Evolutionary conservation across 257 asterid genomes (phyloP).

Genomic region (Cinchona pubescens): DNA sequence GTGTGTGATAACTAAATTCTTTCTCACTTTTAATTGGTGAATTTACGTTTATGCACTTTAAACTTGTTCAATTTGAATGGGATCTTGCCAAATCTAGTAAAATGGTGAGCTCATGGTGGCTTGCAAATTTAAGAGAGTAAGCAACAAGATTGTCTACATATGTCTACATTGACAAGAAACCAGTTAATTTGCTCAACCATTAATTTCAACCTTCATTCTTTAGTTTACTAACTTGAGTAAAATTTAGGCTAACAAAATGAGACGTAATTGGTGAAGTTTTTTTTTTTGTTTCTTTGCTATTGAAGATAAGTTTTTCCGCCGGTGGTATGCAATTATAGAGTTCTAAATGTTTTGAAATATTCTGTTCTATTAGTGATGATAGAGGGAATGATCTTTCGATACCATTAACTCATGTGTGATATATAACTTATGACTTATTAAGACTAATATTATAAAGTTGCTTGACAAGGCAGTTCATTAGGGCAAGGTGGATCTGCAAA

Average conservation of each 20-base stretch:
- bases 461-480: too few species aligned
- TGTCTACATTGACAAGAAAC: not conserved
- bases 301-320: too few species aligned
- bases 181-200: not conserved
- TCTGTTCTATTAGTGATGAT: not conserved
- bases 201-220: not conserved
- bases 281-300: not conserved
- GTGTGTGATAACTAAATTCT: not conserved
- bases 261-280: not conserved
- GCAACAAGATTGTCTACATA: not conserved
- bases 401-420: too few species aligned
- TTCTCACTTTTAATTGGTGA: not conserved
- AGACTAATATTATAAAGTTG: too few species aligned
- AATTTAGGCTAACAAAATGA: not conserved
- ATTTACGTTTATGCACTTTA: not conserved
- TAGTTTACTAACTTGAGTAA: not conserved
- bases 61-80: not conserved
- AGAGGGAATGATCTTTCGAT: too few species aligned
- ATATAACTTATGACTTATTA: too few species aligned
- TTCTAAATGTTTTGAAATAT: not conserved
- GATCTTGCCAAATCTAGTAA: not conserved
- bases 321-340: not conserved
- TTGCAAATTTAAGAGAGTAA: not conserved
- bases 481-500: too few species aligned
- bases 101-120: not conserved